Base-by-base conservation (phyloP, 2,329 filamentous ascomycete genomes). In the Pseudocercospora macadamiae region DNA sequence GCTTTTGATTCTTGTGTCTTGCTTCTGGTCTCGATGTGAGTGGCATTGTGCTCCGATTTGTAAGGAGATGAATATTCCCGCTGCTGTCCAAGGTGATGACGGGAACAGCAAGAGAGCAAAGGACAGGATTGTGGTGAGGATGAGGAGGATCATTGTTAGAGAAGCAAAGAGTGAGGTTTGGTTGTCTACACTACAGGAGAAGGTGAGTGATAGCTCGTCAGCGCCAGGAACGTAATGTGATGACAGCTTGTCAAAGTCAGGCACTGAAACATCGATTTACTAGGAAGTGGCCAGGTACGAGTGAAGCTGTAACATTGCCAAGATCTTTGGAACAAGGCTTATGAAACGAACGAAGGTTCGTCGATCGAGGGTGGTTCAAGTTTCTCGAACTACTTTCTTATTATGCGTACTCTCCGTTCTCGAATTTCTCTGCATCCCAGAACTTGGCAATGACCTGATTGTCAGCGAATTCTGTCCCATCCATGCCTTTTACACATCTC, bases 401-500 rank as follows among this genome's bases (percentile, higher is more conserved):
- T 16, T 49, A 71, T 39, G 61, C 67, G 61, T 71, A 72, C 39
- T 68, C 66, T 10, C 89, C 89, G 53, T 80, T 76, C 64, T 96
- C 91, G 71, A 97, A 99, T 68, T 85, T 90, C 44, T 93, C 91
- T 4, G 80, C 80, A 68, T 96, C 86, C 73, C 90, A 97, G 72
- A 93, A 97, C 52, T 83, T 84, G 0, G 93, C 90, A n/a, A 80
- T 79, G 57, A 97, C 96, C 9, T 82, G 80, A 72, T 96, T 96
- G 3, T 90, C 93, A 64, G 92, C 93, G 74, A 97, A 97, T 14
- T 91, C 83, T 54, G 92, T 86, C 14, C 92, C 92, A 69, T 96
- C 87, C 37, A 96, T 84, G 9, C 91, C 91, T 72, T 95, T 96
- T 51, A 97, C 91, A 52, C 93, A 93, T 88, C 92, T 84, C 58